These are phyloP conservation scores for Salmacisia buchloeana DNA, from an alignment of 1,284 basidiomycete species.

Conservation along the genomic window DNA sequence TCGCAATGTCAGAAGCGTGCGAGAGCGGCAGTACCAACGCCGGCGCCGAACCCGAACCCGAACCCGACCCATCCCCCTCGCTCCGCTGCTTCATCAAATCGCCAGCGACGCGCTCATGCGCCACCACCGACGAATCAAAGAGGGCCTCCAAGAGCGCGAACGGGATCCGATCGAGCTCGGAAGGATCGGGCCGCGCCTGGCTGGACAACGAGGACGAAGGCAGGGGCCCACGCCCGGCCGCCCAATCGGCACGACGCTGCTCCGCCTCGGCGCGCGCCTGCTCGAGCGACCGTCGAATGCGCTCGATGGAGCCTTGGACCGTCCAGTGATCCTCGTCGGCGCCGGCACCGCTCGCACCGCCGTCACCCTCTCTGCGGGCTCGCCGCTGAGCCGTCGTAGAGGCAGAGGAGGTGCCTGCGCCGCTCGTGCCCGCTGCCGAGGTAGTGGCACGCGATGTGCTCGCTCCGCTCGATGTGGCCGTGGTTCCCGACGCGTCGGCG, in stretches of 20 bases:
- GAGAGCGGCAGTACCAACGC: neutral
- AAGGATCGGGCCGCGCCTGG: neutral
- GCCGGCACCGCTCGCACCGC: constrained; percentile 15
- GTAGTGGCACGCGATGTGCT: no score
- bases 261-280: constrained; percentile 52
- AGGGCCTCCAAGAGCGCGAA: neutral
- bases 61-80: neutral
- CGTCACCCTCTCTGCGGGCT: constrained; percentile 10
- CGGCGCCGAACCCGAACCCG: neutral
- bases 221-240: neutral
- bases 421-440: no score
- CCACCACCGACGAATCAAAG: neutral
- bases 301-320: constrained; percentile 14
- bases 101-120: no score
- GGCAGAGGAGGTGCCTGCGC: no score
- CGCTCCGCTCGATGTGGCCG: constrained; percentile 31
- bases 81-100: no score
- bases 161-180: constrained; percentile 3
- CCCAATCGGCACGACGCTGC: constrained; percentile 9
- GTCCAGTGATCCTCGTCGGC: constrained; percentile 13
- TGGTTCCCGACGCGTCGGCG: constrained; percentile 55
- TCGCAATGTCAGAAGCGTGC: neutral
- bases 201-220: neutral
- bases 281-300: constrained; percentile 51
- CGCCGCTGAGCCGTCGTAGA: neutral